Evolutionary conservation across 768 basidiomycete species (phyloP), one percentile per base, ranked within the genome.

Genomic region (Trametes elegans): DNA sequence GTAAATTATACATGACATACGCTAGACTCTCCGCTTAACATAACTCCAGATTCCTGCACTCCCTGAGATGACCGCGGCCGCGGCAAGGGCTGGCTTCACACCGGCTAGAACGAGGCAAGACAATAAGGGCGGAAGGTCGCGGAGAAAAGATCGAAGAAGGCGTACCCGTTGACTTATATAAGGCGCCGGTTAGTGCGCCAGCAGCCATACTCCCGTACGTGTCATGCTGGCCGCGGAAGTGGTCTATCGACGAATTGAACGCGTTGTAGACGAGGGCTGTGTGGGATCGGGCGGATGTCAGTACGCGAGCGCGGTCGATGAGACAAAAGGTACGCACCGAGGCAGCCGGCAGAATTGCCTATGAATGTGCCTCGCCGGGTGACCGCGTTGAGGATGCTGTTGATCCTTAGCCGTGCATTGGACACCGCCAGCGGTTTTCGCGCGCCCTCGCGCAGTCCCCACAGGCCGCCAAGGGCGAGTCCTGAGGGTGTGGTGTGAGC

Each of bases 331-430:
- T 58, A 21, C 69, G 72, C 66, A 98, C 97, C 97, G 60, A 98
- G 78, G 59, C 98, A 91, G 70, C 97, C 97, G 70, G 95, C 91
- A 67, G 93, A 97, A 78, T 98, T 99, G 67, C 94, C 97, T 73
- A 97, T 87, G 75, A 96, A 97, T 41, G 93, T 96, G 28, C 97
- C 97, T 74, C 97, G 83, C 75, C 96, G 79, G 58, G 97, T 98
- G 70, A 96, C 85, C 69, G 93, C 90, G 79, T 98, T 99, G 63
- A 99, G 81, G 58, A 99, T 76, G 70, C 93, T 95, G 75, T 98
- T 99, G 76, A 98, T 87, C 78, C 97, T 87, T 71, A 99, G 76
- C 66, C 93, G 81, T 55, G 84, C 70, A 72, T 90, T 93, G 55
- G 87, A 87, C 59, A 91, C 87, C 68, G 90, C 91, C 72, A 93